Percentiles rank a stretch among this genome's conserved stretches.
Evolutionary conservation across 345 rosid species (phyloP).

Genomic region (Rhodamnia rubescens): DNA sequence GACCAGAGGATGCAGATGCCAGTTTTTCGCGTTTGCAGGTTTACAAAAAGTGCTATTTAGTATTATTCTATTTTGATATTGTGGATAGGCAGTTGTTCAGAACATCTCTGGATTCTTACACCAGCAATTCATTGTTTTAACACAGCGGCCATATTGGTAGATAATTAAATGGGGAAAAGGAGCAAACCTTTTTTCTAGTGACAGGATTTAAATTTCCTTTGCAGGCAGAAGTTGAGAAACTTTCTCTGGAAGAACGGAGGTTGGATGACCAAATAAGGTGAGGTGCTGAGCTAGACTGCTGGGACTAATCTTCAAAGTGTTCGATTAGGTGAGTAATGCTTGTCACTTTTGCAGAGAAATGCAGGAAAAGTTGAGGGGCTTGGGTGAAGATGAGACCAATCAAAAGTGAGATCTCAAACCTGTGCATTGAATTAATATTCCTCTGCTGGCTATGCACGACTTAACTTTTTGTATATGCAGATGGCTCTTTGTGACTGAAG

Average conservation of each 20-base stretch:
- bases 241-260: conserved; percentile 52
- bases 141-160: neutral
- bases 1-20: conserved; percentile 46
- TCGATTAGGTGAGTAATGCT: conserved; percentile 10
- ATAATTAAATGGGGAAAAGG: neutral
- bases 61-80: neutral
- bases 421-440: neutral
- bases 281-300: conserved; percentile 8
- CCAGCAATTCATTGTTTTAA: neutral
- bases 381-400: conserved; percentile 76
- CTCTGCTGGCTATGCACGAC: neutral
- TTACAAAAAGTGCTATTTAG: neutral
- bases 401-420: conserved; percentile 38
- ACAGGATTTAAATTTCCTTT: neutral
- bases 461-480: conserved; percentile 26
- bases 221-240: conserved; percentile 76
- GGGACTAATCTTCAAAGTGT: neutral
- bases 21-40: conserved; percentile 65
- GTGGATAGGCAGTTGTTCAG: neutral
- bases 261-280: conserved; percentile 86
- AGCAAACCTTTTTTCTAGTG: neutral
- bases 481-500: conserved; percentile 90
- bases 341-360: conserved; percentile 48
- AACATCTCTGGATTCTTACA: neutral
- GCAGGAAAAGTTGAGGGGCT: conserved; percentile 60